Evolutionary conservation across 805 yeast genomes (phyloP).

Genomic region (Wickerhamiella kurtzmanii): DNA sequence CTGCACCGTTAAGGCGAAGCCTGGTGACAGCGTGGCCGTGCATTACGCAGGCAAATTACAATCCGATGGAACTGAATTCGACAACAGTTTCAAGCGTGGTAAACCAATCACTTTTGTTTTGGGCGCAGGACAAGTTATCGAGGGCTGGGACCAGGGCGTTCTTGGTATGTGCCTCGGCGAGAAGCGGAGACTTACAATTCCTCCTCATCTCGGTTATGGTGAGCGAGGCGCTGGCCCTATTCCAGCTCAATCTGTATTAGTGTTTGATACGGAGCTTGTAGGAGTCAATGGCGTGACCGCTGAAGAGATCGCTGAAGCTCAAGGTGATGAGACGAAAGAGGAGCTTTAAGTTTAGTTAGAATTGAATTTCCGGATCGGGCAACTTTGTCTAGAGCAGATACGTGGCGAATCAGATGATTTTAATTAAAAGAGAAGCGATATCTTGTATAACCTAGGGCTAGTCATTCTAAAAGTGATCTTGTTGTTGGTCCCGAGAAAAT

Average conservation of each 20-base stretch:
- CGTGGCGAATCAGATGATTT: background rate
- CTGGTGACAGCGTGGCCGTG: constrained; percentile 58
- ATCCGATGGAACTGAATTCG: constrained; percentile 55
- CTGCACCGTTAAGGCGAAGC: constrained; percentile 44
- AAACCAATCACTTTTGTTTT: constrained; percentile 57
- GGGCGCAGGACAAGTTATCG: constrained; percentile 68
- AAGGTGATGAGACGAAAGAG: background rate
- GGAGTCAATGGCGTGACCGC: constrained; percentile 31
- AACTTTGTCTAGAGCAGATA: background rate
- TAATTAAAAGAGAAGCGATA: too few species aligned
- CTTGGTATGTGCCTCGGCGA: constrained; percentile 81
- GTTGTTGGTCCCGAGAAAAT: too few species aligned
- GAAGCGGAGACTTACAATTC: constrained; percentile 63
- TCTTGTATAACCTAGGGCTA: too few species aligned
- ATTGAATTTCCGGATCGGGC: background rate
- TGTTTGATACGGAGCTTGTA: constrained; percentile 53
- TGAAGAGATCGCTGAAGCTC: background rate
- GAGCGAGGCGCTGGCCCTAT: constrained; percentile 55
- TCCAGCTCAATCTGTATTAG: constrained; percentile 65
- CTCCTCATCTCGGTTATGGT: constrained; percentile 71
- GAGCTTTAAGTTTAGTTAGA: background rate
- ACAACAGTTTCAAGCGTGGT: constrained; percentile 52
- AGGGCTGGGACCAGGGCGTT: constrained; percentile 87
- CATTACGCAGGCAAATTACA: constrained; percentile 65
- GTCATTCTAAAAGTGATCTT: too few species aligned